These are phyloP conservation scores for Neurospora sp. DNA, from an alignment of 495 filamentous ascomycete species.

Conservation along the genomic window DNA sequence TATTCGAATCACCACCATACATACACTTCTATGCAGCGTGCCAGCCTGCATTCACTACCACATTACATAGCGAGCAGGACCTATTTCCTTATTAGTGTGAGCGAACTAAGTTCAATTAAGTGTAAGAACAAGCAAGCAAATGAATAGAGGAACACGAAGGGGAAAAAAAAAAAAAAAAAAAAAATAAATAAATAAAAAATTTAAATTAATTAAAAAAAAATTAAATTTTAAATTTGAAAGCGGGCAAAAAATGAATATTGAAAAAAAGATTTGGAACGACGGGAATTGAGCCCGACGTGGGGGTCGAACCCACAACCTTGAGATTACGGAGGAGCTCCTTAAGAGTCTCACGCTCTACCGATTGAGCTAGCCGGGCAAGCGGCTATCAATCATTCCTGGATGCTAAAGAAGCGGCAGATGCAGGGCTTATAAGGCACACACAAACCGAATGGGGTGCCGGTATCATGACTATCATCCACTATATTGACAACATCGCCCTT, in stretches of 20 bases:
- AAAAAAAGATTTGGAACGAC: background rate
- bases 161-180: background rate
- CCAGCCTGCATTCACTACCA: too few species aligned
- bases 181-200: too few species aligned
- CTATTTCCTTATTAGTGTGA: background rate
- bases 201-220: too few species aligned
- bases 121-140: background rate
- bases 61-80: background rate
- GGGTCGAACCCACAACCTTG: background rate
- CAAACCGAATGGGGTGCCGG: background rate
- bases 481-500: background rate
- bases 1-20: too few species aligned
- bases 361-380: slow-evolving; percentile 50
- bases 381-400: background rate
- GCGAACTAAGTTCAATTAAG: background rate
- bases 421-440: background rate
- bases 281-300: background rate
- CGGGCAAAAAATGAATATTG: background rate
- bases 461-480: background rate
- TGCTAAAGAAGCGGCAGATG: accelerated
- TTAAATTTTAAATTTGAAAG: too few species aligned
- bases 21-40: too few species aligned
- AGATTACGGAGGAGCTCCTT: slow-evolving; percentile 19
- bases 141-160: too few species aligned
- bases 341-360: slow-evolving; percentile 69